phyloP scores from a whole-genome alignment of 768 basidiomycete species.

The Rhodocollybia butyracea region DNA sequence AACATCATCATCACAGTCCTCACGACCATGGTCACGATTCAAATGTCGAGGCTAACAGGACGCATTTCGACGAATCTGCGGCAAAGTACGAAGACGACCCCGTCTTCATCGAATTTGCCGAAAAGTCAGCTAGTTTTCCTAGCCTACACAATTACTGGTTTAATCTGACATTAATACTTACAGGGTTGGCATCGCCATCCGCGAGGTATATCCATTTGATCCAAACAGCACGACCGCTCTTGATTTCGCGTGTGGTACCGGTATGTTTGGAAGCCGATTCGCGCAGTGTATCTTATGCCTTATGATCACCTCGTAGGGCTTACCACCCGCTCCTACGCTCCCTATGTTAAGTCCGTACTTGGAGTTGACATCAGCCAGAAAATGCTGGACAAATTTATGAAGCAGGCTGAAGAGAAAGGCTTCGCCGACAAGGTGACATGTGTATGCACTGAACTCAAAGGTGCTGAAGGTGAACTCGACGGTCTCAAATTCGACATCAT shows the following conservation, averaged over 20 bases:
- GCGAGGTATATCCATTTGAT: conserved; percentile 44
- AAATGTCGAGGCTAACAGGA: conserved; percentile 23
- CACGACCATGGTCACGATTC: conserved; percentile 19
- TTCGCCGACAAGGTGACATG: conserved; percentile 69
- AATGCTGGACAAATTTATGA: conserved; percentile 67
- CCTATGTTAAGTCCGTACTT: conserved; percentile 58
- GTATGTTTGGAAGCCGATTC: conserved; percentile 31
- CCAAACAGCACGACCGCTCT: conserved; percentile 54
- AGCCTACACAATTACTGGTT: neutral
- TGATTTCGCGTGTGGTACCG: conserved; percentile 78
- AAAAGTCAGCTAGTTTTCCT: conserved; percentile 7
- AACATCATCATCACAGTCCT: conserved; percentile 1
- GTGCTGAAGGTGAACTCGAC: conserved; percentile 43
- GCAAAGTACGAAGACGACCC: conserved; percentile 14
- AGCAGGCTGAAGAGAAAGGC: conserved; percentile 54
- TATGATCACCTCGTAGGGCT: too few species aligned
- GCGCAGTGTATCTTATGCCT: too few species aligned
- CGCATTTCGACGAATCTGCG: conserved; percentile 15
- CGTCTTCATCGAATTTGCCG: conserved; percentile 9
- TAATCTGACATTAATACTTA: neutral
- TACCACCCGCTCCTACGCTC: conserved; percentile 57
- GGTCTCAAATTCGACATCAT: conserved; percentile 65
- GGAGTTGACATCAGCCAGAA: conserved; percentile 76
- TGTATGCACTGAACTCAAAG: conserved; percentile 48
- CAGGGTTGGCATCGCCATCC: conserved; percentile 36